Base-by-base conservation (phyloP, 257 asterid genomes). In the Penstemon barbatus region DNA sequence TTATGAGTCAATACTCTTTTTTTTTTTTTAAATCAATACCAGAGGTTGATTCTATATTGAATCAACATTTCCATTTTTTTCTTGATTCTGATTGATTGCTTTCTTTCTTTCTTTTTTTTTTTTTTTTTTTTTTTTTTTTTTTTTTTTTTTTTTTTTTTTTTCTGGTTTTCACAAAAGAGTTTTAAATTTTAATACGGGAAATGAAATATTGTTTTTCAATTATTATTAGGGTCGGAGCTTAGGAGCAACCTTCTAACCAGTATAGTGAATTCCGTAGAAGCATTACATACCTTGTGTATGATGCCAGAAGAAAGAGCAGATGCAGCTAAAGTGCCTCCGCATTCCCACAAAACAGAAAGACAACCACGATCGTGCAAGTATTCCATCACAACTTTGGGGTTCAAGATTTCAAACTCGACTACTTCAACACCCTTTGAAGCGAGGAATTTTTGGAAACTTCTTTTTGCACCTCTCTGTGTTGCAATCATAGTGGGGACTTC, bases 361-460 rank as follows among this genome's bases (percentile, higher is more conserved):
- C 93, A 90, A 39, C 97, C 99, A 63, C 97, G 96, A 75, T 83
- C 95, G 68, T 85, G 83, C 76, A 94, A 83, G 77, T 94, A 91
- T 38, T 83, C 96, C 87, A 83, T 85, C 4, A 94, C 90, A 46
- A 84, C 96, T 80, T 81, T 86, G 56, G 99, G 99, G 77, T 85
- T 88, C 57, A 94, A 77, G 52, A 91, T 88, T 57, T 94, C 99
- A 44, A 94, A 94, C 83, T 91, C 99, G 33, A 94, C 87, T 65
- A 94, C 95, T 79, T 94, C 99, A 66, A 94, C 91, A 54, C 87
- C 97, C 79, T 94, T 94, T n/a, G 97, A 93, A 8, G 95, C 96
- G 72, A 93, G 97, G 61, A 79, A 76, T 75, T 79, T 93, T 78
- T 94, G 99, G 69, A 94, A 94, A 75, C 85, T 87, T 80, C 85